phyloP scores from a whole-genome alignment of 2,329 filamentous ascomycete species.

The Phaeoacremonium minimum region DNA sequence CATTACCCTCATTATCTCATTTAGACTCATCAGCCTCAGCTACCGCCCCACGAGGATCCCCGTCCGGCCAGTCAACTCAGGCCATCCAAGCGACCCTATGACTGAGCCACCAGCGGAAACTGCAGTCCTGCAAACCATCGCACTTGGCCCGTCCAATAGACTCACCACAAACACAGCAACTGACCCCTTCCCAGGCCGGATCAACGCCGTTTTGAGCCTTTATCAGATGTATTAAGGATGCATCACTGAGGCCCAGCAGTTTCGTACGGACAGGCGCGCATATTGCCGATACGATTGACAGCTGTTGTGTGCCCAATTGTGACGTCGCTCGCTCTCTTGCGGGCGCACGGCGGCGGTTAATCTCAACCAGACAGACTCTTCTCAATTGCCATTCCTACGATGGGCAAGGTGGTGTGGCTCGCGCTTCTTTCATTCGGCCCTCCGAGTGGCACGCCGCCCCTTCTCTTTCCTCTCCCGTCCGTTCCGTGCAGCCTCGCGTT shows the following conservation, averaged over 20 bases:
- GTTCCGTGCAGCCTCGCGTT: too few species aligned
- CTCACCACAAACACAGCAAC: neutral
- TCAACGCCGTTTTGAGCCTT: neutral
- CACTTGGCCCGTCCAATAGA: neutral
- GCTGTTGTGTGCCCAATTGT: too few species aligned
- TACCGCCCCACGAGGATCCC: neutral
- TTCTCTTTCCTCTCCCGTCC: too few species aligned
- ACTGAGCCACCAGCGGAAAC: neutral
- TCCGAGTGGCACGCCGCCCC: neutral
- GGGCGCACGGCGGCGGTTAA: too few species aligned
- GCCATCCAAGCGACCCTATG: neutral
- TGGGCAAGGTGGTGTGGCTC: neutral
- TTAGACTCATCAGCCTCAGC: neutral
- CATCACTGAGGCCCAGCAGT: neutral
- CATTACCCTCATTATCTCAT: neutral
- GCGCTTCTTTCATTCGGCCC: neutral
- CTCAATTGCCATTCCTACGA: neutral
- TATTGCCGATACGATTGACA: neutral
- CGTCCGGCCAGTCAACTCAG: neutral
- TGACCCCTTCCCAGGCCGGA: too few species aligned
- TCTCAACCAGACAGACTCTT: neutral
- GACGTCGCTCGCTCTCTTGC: too few species aligned
- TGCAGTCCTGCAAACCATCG: neutral
- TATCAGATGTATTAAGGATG: neutral
- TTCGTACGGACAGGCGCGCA: neutral